phyloP scores from a whole-genome alignment of 306 rosid genomes.

The Cicer arietinum region DNA sequence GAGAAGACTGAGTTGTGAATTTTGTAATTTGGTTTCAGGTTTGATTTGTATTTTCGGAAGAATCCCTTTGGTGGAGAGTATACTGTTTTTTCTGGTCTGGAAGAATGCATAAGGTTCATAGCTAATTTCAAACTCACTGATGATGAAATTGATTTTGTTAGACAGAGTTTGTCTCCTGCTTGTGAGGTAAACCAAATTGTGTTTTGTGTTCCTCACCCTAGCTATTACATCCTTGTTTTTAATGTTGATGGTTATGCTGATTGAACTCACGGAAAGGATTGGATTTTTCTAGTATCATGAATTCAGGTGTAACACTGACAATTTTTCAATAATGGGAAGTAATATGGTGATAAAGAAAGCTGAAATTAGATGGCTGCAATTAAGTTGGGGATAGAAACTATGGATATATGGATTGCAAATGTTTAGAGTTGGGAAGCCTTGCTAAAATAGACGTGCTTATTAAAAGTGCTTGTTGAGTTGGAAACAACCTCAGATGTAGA shows the following conservation, averaged over 20 bases:
- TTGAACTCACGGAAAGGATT: slow-evolving; percentile 13
- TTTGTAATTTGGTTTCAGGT: slow-evolving; percentile 63
- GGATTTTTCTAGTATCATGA: background rate
- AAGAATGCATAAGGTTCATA: slow-evolving; percentile 88
- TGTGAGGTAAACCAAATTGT: slow-evolving; percentile 72
- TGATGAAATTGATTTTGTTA: slow-evolving; percentile 78
- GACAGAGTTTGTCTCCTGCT: slow-evolving; percentile 66
- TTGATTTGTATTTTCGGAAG: slow-evolving; percentile 95
- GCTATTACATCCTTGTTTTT: background rate
- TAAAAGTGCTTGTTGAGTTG: background rate
- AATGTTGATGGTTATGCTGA: slow-evolving; percentile 1
- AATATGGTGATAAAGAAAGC: slow-evolving; percentile 22
- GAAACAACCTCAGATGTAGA: slow-evolving; percentile 3
- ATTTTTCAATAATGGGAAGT: slow-evolving; percentile 11
- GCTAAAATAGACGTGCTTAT: slow-evolving; percentile 12
- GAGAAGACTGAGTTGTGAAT: slow-evolving; percentile 37
- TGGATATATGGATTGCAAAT: background rate
- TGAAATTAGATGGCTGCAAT: slow-evolving; percentile 16
- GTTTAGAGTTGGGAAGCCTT: slow-evolving; percentile 10
- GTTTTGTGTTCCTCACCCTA: background rate
- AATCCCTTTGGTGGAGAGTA: slow-evolving; percentile 98
- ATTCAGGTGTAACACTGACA: slow-evolving; percentile 3
- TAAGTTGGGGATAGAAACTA: slow-evolving; percentile 18
- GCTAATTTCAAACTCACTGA: slow-evolving; percentile 85
- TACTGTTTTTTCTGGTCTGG: slow-evolving; percentile 94